Percentiles rank a stretch among this genome's conserved stretches.
These are phyloP conservation scores for Quercus glauca DNA, from an alignment of 306 rosid genomes.

Conservation along the genomic window DNA sequence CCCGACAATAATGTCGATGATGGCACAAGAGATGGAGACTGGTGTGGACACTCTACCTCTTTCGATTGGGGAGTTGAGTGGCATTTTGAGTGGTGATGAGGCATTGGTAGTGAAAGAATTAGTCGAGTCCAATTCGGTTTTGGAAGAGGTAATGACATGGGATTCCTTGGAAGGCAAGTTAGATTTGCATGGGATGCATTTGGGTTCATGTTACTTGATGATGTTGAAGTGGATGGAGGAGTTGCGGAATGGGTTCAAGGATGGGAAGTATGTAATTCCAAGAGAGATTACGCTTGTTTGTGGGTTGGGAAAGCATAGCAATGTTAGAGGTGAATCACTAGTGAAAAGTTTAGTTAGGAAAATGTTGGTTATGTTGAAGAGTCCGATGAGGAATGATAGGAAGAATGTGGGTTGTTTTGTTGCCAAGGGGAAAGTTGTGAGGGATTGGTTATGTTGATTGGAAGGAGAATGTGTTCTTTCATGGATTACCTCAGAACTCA, in stretches of 20 bases:
- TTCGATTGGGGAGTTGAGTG: conserved; percentile 42
- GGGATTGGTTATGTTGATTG: conserved; percentile 51
- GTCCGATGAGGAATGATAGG: conserved; percentile 68
- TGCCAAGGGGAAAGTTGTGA: conserved; percentile 65
- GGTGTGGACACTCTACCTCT: conserved; percentile 26
- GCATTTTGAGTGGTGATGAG: conserved; percentile 50
- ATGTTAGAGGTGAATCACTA: conserved; percentile 61
- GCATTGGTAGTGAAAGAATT: conserved; percentile 61
- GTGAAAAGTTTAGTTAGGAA: conserved; percentile 58
- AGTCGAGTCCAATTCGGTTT: conserved; percentile 31
- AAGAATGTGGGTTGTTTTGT: conserved; percentile 74
- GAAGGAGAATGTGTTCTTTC: not conserved
- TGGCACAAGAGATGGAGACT: conserved; percentile 32
- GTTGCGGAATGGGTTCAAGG: conserved; percentile 39
- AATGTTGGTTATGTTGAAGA: conserved; percentile 52
- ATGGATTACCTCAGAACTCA: not conserved
- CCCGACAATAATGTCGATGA: conserved; percentile 41
- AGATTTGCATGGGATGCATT: conserved; percentile 81
- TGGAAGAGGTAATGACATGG: conserved; percentile 68
- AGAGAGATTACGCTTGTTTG: conserved; percentile 54
- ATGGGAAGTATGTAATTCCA: conserved; percentile 28
- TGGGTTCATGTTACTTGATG: conserved; percentile 62
- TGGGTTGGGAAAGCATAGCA: conserved; percentile 82
- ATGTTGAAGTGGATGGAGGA: conserved; percentile 72
- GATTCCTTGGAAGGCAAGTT: conserved; percentile 61